Evolutionary conservation across 2,329 filamentous ascomycete species (phyloP), one percentile per base, ranked within the genome.

Genomic region (Xylariaceae sp.): DNA sequence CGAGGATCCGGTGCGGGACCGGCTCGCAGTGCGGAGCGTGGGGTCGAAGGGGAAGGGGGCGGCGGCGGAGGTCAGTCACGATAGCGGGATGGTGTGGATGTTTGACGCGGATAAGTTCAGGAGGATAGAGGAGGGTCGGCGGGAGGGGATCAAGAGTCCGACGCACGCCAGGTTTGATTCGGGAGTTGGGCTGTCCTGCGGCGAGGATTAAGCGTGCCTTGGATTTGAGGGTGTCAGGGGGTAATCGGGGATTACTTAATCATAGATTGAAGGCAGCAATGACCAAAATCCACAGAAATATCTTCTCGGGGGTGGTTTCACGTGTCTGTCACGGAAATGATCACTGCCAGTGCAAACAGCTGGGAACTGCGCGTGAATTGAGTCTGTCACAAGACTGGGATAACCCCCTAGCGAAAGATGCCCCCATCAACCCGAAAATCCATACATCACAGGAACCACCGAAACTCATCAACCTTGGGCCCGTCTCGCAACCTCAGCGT

Each of bases 401-500:
- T 30, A 30, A 30, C 9, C 28, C 9, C 9, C n/a, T 9, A 9
- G 28, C 28, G 28, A 9, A 9, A 9, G 28, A n/a, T 30, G 28
- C n/a, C n/a, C 28, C 28, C 28, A 32, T 28, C n/a, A 31, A 19
- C n/a, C n/a, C n/a, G n/a, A n/a, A n/a, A n/a, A n/a, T n/a, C n/a
- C n/a, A 15, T 29, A n/a, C 7, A 33, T 45, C 59, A 72, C 50
- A 71, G 55, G 55, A 79, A 81, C 77, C 78, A 82, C 26, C 78
- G 66, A 49, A 81, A 81, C 43, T 79, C 72, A 2, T 66, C 61
- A 19, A 67, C 68, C 4, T 58, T 62, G 0, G 77, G 77, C 0
- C 78, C 78, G 51, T 80, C 74, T 39, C 70, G 64, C 53, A 83
- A 56, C 42, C 70, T 56, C 45, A 75, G 70, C 0, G 79, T 82